Evolutionary conservation across 306 rosid species (phyloP), one percentile per base, ranked within the genome.

Genomic region (Argentina anserina): DNA sequence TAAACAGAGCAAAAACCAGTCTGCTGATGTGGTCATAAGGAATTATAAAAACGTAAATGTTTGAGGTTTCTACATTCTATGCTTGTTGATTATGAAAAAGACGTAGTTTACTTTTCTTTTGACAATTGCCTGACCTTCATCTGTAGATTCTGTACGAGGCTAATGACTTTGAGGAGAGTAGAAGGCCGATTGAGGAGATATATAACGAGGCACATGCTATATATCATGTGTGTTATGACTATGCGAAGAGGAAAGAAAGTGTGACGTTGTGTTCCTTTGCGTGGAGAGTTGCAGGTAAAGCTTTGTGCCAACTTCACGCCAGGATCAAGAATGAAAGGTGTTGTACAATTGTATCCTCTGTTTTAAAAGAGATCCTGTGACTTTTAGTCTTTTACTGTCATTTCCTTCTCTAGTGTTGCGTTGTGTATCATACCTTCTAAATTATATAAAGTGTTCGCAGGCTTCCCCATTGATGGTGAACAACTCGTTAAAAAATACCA

Each of bases 151-250:
- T 91, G 15, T 86, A 81, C 58, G 96, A 65, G 12, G 87, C 83
- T 9, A 73, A 68, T 13, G 84, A 76, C n/a, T 61, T 81, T 46
- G 87, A 87, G 66, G 80, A 80, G 7, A 70, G 86, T 71, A 49
- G 67, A 5, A 82, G 73, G 86, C 69, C 37, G 9, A 50, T 68
- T 4, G 74, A 75, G 43, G 90, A 89, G 13, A 79, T 92, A 34
- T 78, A 69, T 28, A 28, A 61, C 0, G 96, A 90, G 76, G 92
- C 96, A 23, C 74, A 85, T 68, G 94, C 88, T 3, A 55, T 90
- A 63, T 92, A 92, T 84, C 74, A 70, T 1, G 36, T 89, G 29
- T 28, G 71, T 39, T 92, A 90, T 36, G 77, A 90, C 46, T 7
- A 76, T 64, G 96, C 95, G 5, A 75, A 20, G 65, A 29, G 23